Evolutionary conservation across 495 filamentous ascomycete species (phyloP).

Genomic region (Penicillium angulare): DNA sequence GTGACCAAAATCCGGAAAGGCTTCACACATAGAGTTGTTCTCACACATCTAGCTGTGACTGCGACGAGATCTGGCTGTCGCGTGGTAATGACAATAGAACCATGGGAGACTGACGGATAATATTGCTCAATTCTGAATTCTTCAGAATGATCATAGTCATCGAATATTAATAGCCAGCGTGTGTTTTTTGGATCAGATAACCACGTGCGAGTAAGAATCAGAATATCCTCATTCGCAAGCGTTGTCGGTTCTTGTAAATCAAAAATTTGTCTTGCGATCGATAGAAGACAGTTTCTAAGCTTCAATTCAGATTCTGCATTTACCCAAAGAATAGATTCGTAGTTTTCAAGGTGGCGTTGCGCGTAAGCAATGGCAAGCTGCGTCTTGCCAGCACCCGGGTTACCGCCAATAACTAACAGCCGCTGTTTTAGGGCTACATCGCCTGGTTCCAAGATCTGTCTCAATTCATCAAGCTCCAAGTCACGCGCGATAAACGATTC

Average conservation of each 20-base stretch:
- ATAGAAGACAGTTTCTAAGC: background rate
- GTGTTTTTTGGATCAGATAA: background rate
- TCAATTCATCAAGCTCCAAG: background rate
- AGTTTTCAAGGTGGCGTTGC: background rate
- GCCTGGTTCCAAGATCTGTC: background rate
- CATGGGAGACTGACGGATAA: background rate
- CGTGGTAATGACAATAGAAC: background rate
- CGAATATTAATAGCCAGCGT: background rate
- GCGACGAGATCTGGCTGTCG: background rate
- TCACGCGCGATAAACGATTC: constrained; percentile 10
- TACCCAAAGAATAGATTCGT: background rate
- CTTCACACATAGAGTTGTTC: background rate
- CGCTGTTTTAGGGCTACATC: background rate
- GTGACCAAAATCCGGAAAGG: too few relatives aligned
- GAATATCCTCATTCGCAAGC: background rate
- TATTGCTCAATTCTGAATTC: background rate
- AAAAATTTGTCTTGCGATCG: background rate
- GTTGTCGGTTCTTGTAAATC: background rate
- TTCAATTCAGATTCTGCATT: background rate
- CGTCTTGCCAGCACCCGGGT: background rate
- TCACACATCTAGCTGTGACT: too few relatives aligned
- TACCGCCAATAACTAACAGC: constrained; percentile 4
- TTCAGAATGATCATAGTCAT: background rate
- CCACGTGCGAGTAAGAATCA: background rate
- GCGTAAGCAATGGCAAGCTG: background rate